Percentiles rank a stretch among this genome's conserved stretches.
phyloP scores from a whole-genome alignment of 1,284 basidiomycete genomes.

The Lentinula novae-zelandiae region DNA sequence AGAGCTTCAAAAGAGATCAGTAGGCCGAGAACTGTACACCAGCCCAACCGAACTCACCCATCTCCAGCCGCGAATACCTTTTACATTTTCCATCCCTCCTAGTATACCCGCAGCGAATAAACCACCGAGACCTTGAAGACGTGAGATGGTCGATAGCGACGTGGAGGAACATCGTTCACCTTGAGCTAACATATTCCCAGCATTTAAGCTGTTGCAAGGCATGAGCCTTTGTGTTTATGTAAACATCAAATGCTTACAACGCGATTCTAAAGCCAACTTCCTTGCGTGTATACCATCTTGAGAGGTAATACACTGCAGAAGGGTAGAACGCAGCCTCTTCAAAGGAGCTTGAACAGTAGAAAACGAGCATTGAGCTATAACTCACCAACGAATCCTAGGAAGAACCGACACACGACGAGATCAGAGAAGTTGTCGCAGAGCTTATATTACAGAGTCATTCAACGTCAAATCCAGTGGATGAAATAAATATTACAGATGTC shows the following conservation, averaged over 20 bases:
- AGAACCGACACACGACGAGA: constrained; percentile 18
- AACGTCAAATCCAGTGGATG: background rate
- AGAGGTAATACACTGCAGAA: constrained; percentile 20
- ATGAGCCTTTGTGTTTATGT: background rate
- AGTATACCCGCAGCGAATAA: constrained; percentile 38
- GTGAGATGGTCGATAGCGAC: background rate
- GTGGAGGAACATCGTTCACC: background rate
- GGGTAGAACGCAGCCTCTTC: constrained; percentile 24
- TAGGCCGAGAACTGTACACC: background rate
- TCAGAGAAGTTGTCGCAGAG: constrained; percentile 16
- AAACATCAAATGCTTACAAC: constrained; percentile 26
- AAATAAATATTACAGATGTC: constrained; percentile 13
- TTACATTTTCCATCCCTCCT: constrained; percentile 39
- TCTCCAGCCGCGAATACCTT: constrained; percentile 41
- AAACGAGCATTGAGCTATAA: background rate
- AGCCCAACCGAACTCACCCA: constrained; percentile 15
- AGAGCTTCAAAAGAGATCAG: constrained; percentile 12
- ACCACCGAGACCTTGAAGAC: constrained; percentile 28
- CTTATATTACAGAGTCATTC: background rate
- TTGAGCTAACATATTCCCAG: constrained; percentile 19
- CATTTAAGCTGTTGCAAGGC: constrained; percentile 11
- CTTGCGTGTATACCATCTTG: constrained; percentile 22
- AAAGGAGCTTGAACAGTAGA: background rate
- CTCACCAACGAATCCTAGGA: constrained; percentile 18
- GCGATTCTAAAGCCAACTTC: constrained; percentile 19